Conservation (phyloP, 2,329 filamentous ascomycete species). For the Daldinia sp. region DNA sequence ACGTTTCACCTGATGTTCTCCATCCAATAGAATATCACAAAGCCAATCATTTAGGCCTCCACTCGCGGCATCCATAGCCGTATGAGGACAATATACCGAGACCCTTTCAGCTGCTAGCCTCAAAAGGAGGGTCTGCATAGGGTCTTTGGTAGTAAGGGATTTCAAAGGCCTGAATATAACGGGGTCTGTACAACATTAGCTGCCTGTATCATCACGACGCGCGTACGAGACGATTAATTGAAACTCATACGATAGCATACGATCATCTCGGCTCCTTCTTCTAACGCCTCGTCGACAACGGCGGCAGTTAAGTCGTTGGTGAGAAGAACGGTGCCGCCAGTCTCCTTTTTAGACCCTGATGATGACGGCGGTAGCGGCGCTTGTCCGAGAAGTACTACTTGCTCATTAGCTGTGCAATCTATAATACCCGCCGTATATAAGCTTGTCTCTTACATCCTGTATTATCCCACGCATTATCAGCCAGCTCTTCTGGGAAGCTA, state of each 20-base stretch:
- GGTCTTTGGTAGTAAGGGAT: conserved; percentile 81
- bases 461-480: conserved; percentile 93
- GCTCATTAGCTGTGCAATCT: conserved; percentile 7
- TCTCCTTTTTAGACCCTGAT: conserved; percentile 52
- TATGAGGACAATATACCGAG: conserved; percentile 96
- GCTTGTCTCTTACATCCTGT: conserved; percentile 67
- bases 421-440: background rate
- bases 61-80: conserved; percentile 86
- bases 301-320: conserved; percentile 90
- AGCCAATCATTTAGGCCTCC: conserved; percentile 94
- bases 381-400: conserved; percentile 60
- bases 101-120: conserved; percentile 85
- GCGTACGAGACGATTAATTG: background rate
- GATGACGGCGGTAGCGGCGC: conserved; percentile 66
- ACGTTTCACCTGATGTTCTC: conserved; percentile 46
- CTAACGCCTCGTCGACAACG: conserved; percentile 90
- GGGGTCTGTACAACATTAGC: conserved; percentile 68
- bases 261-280: conserved; percentile 77
- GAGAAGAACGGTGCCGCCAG: conserved; percentile 56
- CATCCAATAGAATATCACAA: conserved; percentile 79
- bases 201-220: background rate
- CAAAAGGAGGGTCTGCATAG: conserved; percentile 86
- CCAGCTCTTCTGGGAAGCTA: conserved; percentile 88
- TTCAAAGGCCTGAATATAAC: conserved; percentile 97
- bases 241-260: conserved; percentile 80